Percentiles rank a stretch among this genome's conserved stretches.
Evolutionary conservation across 805 yeast genomes (phyloP).

Genomic region (Starmerella sp.): DNA sequence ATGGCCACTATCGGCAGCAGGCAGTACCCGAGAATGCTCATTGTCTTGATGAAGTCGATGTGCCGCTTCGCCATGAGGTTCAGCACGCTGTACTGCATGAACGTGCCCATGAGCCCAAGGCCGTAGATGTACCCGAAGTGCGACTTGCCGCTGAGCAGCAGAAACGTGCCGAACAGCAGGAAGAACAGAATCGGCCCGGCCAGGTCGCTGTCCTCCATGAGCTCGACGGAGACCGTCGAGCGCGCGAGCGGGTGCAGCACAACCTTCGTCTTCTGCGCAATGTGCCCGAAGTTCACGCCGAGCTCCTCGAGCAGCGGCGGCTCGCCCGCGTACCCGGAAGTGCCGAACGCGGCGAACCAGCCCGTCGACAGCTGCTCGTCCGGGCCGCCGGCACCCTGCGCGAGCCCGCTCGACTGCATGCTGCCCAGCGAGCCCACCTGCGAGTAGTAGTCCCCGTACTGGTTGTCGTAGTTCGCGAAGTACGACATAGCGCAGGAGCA

Average conservation of each 20-base stretch:
- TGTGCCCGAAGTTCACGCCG: conserved; percentile 85
- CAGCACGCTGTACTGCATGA: conserved; percentile 72
- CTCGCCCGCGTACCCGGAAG: conserved; percentile 90
- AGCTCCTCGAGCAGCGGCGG: conserved; percentile 84
- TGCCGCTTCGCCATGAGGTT: conserved; percentile 61
- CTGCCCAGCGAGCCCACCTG: conserved; percentile 16
- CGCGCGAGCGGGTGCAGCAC: conserved; percentile 61
- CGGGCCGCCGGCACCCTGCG: conserved; percentile 5
- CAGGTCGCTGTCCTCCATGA: conserved; percentile 77
- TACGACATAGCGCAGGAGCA: conserved; percentile 13
- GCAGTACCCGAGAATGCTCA: conserved; percentile 90
- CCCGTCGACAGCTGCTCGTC: conserved; percentile 48
- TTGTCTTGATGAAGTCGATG: conserved; percentile 52
- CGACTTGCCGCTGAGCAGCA: conserved; percentile 77
- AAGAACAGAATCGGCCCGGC: conserved; percentile 93
- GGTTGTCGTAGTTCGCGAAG: conserved; percentile 12
- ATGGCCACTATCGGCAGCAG: conserved; percentile 75
- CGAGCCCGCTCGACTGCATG: conserved; percentile 8
- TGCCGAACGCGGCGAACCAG: conserved; percentile 79
- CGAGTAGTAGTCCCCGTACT: conserved; percentile 15
- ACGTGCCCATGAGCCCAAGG: conserved; percentile 82
- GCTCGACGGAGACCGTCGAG: conserved; percentile 56
- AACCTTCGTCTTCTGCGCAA: conserved; percentile 65
- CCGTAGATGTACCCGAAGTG: conserved; percentile 97
- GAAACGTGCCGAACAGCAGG: conserved; percentile 68